Percentiles rank a stretch among this genome's conserved stretches.
Conservation (phyloP, 2,329 filamentous ascomycete genomes). For the Monilinia laxa region DNA sequence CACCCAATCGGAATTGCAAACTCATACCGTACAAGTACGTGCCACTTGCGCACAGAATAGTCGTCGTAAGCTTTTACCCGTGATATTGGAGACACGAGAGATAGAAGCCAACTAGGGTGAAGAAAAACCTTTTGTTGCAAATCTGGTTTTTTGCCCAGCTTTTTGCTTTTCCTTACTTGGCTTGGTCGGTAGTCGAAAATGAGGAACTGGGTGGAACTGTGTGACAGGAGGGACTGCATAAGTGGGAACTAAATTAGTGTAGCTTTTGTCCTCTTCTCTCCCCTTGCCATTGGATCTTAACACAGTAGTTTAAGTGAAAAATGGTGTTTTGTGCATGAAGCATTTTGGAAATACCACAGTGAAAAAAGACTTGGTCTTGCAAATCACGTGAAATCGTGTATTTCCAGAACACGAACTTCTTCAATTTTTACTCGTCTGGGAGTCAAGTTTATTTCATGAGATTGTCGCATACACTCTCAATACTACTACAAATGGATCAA, state of each 20-base stretch:
- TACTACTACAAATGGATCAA: not conserved
- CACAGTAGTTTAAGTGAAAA: not conserved
- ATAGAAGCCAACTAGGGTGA: slow-evolving; percentile 1
- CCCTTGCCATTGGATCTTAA: not conserved
- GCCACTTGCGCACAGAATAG: slow-evolving; percentile 4
- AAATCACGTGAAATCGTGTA: not conserved
- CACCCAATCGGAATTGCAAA: not conserved
- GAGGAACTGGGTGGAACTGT: slow-evolving; percentile 13
- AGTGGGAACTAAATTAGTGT: not conserved
- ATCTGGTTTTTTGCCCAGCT: slow-evolving; percentile 21
- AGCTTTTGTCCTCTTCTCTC: not conserved
- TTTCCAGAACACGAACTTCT: not conserved
- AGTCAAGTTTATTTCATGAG: not conserved
- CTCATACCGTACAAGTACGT: not conserved
- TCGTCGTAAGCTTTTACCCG: slow-evolving; percentile 23
- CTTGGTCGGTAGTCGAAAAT: not conserved
- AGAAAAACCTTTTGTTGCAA: slow-evolving; percentile 19
- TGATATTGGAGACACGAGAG: slow-evolving; percentile 4
- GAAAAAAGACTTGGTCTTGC: not conserved
- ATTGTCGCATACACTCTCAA: not conserved
- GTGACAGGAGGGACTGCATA: not conserved
- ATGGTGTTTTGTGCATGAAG: not conserved
- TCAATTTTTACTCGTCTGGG: not conserved
- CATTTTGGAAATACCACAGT: not conserved
- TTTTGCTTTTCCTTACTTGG: slow-evolving; percentile 18